These are phyloP conservation scores for Lablab purpureus DNA, from an alignment of 306 rosid genomes.

Conservation along the genomic window DNA sequence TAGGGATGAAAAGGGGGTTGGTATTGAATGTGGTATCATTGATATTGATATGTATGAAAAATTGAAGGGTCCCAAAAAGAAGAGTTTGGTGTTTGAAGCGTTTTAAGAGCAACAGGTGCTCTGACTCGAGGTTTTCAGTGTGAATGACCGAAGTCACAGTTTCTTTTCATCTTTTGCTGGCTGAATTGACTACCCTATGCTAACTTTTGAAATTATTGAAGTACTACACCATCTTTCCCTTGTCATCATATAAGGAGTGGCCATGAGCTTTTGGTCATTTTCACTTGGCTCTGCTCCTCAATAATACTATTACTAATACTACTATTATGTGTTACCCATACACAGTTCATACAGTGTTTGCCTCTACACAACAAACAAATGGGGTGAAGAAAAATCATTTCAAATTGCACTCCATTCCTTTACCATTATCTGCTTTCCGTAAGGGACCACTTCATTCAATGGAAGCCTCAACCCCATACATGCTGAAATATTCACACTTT, in stretches of 20 bases:
- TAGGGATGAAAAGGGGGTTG: slow-evolving; percentile 14
- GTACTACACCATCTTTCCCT: slow-evolving; percentile 52
- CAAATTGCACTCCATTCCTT: slow-evolving; percentile 20
- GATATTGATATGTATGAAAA: not conserved
- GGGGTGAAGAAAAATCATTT: slow-evolving; percentile 9
- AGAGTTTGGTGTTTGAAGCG: slow-evolving; percentile 1
- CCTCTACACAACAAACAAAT: slow-evolving; percentile 40
- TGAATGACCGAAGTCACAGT: slow-evolving; percentile 58
- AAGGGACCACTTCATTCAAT: slow-evolving; percentile 35
- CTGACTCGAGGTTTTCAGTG: slow-evolving; percentile 53
- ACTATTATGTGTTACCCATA: slow-evolving; percentile 19
- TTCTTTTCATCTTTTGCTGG: slow-evolving; percentile 60
- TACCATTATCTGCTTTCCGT: slow-evolving; percentile 22
- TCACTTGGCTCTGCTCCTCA: slow-evolving; percentile 38
- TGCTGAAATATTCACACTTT: not conserved
- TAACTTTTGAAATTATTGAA: slow-evolving; percentile 58
- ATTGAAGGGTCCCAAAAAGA: slow-evolving; percentile 32
- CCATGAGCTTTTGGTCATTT: slow-evolving; percentile 45
- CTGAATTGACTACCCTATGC: slow-evolving; percentile 61
- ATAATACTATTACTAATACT: slow-evolving; percentile 45
- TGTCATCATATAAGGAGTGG: slow-evolving; percentile 51
- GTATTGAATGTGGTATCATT: slow-evolving; percentile 33
- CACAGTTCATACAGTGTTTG: slow-evolving; percentile 43
- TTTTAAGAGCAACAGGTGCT: slow-evolving; percentile 43
- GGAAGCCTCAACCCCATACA: not conserved